Conservation (phyloP, 352 stramenopile genomes). For the Halophytophthora polymorphica region DNA sequence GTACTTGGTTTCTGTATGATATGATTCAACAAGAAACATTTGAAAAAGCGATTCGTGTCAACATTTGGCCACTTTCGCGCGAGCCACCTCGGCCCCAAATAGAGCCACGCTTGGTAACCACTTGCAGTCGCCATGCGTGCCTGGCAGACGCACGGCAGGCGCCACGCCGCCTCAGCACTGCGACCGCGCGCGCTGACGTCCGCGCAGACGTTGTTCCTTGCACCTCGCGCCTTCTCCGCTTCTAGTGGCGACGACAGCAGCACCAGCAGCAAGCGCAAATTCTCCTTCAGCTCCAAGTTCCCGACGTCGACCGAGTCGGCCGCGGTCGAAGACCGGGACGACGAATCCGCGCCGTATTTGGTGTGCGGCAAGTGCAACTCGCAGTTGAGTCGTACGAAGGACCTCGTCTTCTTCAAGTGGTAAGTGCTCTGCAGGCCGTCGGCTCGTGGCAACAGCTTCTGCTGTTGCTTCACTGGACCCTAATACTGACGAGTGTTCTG, state of each 20-base stretch:
- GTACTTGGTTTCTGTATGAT: too few species aligned
- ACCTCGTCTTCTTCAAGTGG: conserved; percentile 81
- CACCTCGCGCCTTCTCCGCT: background rate
- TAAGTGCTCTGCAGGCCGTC: conserved; percentile 6
- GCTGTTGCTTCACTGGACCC: background rate
- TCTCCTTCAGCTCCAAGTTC: conserved; percentile 57
- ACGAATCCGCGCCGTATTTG: conserved; percentile 46
- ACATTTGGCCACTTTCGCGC: background rate
- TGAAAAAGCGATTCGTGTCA: background rate
- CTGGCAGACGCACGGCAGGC: conserved; percentile 5
- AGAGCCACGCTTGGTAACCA: conserved; percentile 2
- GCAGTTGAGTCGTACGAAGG: conserved; percentile 51
- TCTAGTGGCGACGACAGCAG: background rate
- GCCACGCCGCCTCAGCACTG: conserved; percentile 5
- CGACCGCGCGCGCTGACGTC: conserved; percentile 7
- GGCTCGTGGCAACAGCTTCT: background rate
- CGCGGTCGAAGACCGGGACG: conserved; percentile 33
- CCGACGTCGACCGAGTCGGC: conserved; percentile 51
- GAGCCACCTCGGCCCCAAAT: background rate
- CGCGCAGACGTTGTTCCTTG: conserved; percentile 10
- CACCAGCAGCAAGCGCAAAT: conserved; percentile 13
- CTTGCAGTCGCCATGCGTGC: conserved; percentile 5
- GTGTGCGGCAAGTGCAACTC: conserved; percentile 71
- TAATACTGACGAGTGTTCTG: background rate
- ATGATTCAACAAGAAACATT: too few species aligned